These are phyloP conservation scores for Plantago coronopus DNA, from an alignment of 305 asterid genomes.

Conservation along the genomic window DNA sequence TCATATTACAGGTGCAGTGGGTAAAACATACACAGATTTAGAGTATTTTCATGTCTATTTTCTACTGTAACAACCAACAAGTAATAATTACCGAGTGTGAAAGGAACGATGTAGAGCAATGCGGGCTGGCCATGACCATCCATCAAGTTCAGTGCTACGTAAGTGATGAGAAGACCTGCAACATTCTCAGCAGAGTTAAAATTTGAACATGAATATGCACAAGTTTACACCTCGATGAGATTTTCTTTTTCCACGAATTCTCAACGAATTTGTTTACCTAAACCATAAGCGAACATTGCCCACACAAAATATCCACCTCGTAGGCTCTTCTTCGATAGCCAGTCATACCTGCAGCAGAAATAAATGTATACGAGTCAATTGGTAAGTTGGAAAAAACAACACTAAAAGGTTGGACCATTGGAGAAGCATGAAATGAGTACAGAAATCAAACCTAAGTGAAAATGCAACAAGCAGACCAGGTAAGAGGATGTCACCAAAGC, in stretches of 20 bases:
- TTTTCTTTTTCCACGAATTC: no score
- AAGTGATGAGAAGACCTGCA: constrained; percentile 77
- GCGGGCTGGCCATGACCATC: constrained; percentile 97
- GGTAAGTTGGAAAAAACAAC: no score
- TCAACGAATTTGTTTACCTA: constrained; percentile 37
- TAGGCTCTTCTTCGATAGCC: constrained; percentile 70
- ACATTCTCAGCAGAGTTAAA: constrained; percentile 2
- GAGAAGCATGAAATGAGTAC: not conserved
- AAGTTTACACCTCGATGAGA: no score
- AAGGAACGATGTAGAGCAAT: constrained; percentile 82
- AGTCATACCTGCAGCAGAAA: constrained; percentile 61
- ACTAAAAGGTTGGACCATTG: no score
- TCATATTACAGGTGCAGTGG: not conserved
- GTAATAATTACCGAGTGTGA: constrained; percentile 57
- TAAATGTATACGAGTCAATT: not conserved
- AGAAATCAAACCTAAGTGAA: constrained; percentile 65
- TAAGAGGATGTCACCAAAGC: constrained; percentile 90
- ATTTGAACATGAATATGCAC: not conserved
- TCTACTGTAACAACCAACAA: not conserved
- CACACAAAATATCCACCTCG: constrained; percentile 78
- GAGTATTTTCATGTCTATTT: not conserved
- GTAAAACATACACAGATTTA: not conserved
- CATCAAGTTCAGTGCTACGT: constrained; percentile 80
- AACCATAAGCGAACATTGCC: constrained; percentile 93
- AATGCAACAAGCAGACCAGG: constrained; percentile 87